These are phyloP conservation scores for Endogone sp. DNA, from an alignment of 192 early-diverging fungal species.

Conservation along the genomic window DNA sequence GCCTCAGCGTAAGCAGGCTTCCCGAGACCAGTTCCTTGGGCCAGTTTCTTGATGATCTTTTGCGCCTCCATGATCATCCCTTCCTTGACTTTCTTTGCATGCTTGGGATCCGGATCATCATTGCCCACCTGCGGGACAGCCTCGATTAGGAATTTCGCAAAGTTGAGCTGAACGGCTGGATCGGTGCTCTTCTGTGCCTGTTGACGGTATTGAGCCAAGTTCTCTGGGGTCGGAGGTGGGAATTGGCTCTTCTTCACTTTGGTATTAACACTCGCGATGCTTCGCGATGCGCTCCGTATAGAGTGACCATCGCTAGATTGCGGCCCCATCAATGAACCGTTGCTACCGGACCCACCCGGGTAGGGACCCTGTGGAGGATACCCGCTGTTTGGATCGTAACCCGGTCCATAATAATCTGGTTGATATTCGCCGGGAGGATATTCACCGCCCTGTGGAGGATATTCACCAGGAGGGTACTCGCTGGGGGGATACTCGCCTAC, in stretches of 20 bases:
- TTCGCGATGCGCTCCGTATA: neutral
- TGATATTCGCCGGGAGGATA: slow-evolving; percentile 5
- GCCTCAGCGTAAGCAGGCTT: slow-evolving; percentile 82
- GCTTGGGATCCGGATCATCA: slow-evolving; percentile 64
- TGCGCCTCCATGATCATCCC: slow-evolving; percentile 74
- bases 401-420: slow-evolving; percentile 15
- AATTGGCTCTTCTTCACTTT: slow-evolving; percentile 1
- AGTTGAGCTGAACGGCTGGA: slow-evolving; percentile 72
- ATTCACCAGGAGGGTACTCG: slow-evolving; percentile 19
- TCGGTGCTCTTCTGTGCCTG: slow-evolving; percentile 58
- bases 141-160: slow-evolving; percentile 85
- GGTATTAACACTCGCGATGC: slow-evolving; percentile 1
- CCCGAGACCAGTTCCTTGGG: slow-evolving; percentile 66
- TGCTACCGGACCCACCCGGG: slow-evolving; percentile 8
- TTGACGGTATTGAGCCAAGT: slow-evolving; percentile 33
- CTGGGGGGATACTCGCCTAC: slow-evolving; percentile 25
- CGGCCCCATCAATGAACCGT: slow-evolving; percentile 25
- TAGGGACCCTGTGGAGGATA: neutral
- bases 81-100: slow-evolving; percentile 67
- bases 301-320: neutral
- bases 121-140: slow-evolving; percentile 62
- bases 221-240: slow-evolving; percentile 31
- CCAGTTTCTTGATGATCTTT: slow-evolving; percentile 83
- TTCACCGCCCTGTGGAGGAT: slow-evolving; percentile 23
- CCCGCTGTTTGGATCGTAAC: slow-evolving; percentile 4